These are phyloP conservation scores for Colletotrichum lentis DNA, from an alignment of 2,329 filamentous ascomycete species.

Conservation along the genomic window DNA sequence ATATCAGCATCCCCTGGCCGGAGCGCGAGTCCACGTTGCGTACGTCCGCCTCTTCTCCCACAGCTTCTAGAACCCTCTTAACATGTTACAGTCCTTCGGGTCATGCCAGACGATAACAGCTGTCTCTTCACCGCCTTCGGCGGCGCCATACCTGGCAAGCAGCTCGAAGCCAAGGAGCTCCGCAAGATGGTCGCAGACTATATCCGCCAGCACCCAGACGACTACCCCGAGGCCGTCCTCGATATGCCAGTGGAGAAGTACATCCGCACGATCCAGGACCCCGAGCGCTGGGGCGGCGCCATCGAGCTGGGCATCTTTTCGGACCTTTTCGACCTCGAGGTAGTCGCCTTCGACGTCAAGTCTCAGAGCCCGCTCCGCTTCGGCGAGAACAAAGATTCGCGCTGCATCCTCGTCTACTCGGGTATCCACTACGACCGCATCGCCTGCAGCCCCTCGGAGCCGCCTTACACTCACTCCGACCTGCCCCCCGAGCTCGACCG, in stretches of 20 bases:
- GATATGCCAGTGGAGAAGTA: constrained; percentile 78
- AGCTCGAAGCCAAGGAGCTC: constrained; percentile 62
- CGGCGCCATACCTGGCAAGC: constrained; percentile 71
- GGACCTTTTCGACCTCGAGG: constrained; percentile 84
- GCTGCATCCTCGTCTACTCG: constrained; percentile 86
- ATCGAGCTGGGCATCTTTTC: constrained; percentile 90
- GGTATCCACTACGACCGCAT: constrained; percentile 95
- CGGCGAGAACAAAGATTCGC: constrained; percentile 74
- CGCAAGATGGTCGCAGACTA: constrained; percentile 79
- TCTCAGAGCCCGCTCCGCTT: constrained; percentile 62
- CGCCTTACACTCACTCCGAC: constrained; percentile 62
- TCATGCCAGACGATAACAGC: constrained; percentile 97
- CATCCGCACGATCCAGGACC: constrained; percentile 80
- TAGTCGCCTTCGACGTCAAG: constrained; percentile 80
- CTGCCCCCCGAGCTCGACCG: constrained; percentile 78
- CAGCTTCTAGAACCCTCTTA: constrained; percentile 47
- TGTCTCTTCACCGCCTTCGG: constrained; percentile 93
- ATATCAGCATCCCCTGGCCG: constrained; percentile 56
- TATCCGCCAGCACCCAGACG: constrained; percentile 76
- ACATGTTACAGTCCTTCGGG: constrained; percentile 73
- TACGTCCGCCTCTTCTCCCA: constrained; percentile 43
- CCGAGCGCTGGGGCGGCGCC: constrained; percentile 87
- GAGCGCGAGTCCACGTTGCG: constrained; percentile 61
- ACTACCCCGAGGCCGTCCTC: constrained; percentile 80
- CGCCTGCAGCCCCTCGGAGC: constrained; percentile 72